Conservation (phyloP, 805 yeast species). For the Myxozyma melibiosi region DNA sequence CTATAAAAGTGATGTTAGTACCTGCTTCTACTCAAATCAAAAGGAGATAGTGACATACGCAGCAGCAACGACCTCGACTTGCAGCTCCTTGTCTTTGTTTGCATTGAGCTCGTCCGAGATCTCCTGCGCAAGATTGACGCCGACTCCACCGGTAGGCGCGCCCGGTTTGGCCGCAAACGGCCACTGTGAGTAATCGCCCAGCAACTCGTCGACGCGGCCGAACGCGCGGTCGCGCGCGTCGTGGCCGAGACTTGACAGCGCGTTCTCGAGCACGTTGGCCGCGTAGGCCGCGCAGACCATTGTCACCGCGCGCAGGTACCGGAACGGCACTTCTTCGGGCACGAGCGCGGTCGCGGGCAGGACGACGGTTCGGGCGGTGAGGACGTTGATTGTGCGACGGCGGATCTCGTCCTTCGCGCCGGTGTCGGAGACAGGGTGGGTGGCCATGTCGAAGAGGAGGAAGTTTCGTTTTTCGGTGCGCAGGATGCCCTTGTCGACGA, state of each 20-base stretch:
- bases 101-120: slow-evolving; percentile 50
- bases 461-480: slow-evolving; percentile 96
- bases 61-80: slow-evolving; percentile 88
- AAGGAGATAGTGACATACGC: slow-evolving; percentile 46
- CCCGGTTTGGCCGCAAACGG: slow-evolving; percentile 67
- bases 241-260: slow-evolving; percentile 67
- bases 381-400: slow-evolving; percentile 66
- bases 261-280: slow-evolving; percentile 94
- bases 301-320: slow-evolving; percentile 74
- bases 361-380: slow-evolving; percentile 71
- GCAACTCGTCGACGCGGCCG: slow-evolving; percentile 88
- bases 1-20: slow-evolving; percentile 46
- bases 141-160: slow-evolving; percentile 55
- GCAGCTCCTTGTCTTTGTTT: slow-evolving; percentile 58
- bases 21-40: background rate
- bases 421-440: slow-evolving; percentile 92
- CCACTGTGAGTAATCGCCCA: slow-evolving; percentile 77
- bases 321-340: slow-evolving; percentile 67
- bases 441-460: slow-evolving; percentile 95
- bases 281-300: slow-evolving; percentile 90
- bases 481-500: slow-evolving; percentile 94
- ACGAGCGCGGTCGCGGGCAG: slow-evolving; percentile 57
- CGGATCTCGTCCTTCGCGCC: slow-evolving; percentile 80
- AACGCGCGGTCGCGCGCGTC: slow-evolving; percentile 92
- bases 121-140: slow-evolving; percentile 63